phyloP scores from a whole-genome alignment of 2,329 filamentous ascomycete genomes.

The Cladosporium phlei region DNA sequence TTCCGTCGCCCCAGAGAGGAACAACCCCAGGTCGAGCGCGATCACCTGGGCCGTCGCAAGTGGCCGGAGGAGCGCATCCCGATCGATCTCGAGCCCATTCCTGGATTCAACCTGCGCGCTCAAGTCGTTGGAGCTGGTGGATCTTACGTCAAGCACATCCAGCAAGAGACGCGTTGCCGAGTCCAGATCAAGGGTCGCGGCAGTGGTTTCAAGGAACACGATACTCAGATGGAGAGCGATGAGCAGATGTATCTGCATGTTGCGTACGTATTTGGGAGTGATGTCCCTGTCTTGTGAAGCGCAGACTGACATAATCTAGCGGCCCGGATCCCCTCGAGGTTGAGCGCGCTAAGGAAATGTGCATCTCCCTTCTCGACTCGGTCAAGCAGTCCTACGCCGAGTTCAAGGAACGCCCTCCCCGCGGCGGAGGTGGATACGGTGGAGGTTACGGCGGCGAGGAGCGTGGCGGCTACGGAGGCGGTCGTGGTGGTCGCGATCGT shows the following conservation, averaged over 20 bases:
- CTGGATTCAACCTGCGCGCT: slow-evolving; percentile 90
- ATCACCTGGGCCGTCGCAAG: slow-evolving; percentile 91
- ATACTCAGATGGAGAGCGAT: slow-evolving; percentile 85
- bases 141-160: slow-evolving; percentile 96
- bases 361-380: slow-evolving; percentile 78
- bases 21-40: slow-evolving; percentile 71
- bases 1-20: slow-evolving; percentile 66
- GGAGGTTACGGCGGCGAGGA: slow-evolving; percentile 4
- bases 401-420: slow-evolving; percentile 64
- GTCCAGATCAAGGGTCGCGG: slow-evolving; percentile 97
- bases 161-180: slow-evolving; percentile 88
- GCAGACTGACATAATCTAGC: slow-evolving; percentile 41
- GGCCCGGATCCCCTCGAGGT: slow-evolving; percentile 86
- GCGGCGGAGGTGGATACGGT: slow-evolving; percentile 32
- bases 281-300: not conserved
- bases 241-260: slow-evolving; percentile 97
- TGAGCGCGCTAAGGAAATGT: slow-evolving; percentile 78
- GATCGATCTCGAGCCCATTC: slow-evolving; percentile 83
- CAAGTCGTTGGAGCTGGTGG: slow-evolving; percentile 94
- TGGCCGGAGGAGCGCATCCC: slow-evolving; percentile 97
- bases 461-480: slow-evolving; percentile 38
- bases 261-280: slow-evolving; percentile 57
- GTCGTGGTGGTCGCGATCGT: slow-evolving; percentile 33
- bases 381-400: slow-evolving; percentile 84
- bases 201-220: slow-evolving; percentile 86